A percentile compares a stretch with the other conserved stretches of the same genome.
Evolutionary conservation across 169 alveolate species (phyloP).

Genomic region (Miamiensis avidus): DNA sequence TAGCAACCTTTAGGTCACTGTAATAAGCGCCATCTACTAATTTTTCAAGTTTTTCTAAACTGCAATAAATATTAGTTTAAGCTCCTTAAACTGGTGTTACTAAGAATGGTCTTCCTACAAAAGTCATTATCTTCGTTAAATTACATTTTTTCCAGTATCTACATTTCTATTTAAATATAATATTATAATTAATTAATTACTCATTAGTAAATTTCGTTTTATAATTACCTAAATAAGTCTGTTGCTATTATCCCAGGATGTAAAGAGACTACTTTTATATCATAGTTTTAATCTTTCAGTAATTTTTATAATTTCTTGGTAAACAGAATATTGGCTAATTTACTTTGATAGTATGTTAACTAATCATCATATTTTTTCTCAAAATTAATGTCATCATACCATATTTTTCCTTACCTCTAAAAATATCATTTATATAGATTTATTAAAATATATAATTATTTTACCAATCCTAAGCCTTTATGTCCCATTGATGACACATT

Average conservation of each 20-base stretch:
- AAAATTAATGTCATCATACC: background rate
- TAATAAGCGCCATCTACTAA: conserved; percentile 58
- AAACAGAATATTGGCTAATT: conserved; percentile 36
- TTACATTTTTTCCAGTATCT: too few species aligned
- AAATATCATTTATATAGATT: too few species aligned
- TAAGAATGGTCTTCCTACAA: conserved; percentile 22
- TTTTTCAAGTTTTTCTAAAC: conserved; percentile 31
- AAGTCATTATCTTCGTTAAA: background rate
- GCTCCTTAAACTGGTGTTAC: conserved; percentile 57
- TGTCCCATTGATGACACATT: conserved; percentile 68
- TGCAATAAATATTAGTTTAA: conserved; percentile 56
- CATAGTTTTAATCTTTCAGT: conserved; percentile 23
- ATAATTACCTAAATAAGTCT: conserved; percentile 12
- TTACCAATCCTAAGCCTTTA: too few species aligned
- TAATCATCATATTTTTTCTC: background rate
- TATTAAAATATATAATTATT: conserved; percentile 29
- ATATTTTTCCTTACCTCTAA: background rate
- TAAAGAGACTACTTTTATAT: conserved; percentile 39
- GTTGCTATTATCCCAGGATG: conserved; percentile 70
- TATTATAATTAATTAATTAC: too few species aligned
- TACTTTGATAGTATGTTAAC: conserved; percentile 9
- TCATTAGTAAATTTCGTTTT: background rate
- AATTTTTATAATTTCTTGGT: conserved; percentile 42
- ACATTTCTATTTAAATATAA: too few species aligned
- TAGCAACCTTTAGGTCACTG: conserved; percentile 39